Evolutionary conservation across 2,329 filamentous ascomycete species (phyloP).

Genomic region (Nakataea oryzae): DNA sequence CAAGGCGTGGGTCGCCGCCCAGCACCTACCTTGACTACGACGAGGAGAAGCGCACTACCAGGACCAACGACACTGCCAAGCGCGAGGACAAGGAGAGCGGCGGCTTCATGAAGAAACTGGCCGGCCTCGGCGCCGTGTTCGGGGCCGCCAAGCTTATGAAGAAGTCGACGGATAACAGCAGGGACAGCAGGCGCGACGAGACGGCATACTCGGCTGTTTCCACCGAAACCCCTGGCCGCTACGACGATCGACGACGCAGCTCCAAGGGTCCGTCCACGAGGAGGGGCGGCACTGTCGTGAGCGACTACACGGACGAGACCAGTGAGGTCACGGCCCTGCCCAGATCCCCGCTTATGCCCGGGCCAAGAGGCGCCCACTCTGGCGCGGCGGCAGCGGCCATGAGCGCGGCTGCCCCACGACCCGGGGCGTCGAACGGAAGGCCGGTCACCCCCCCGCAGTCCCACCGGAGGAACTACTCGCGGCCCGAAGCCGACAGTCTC

Average conservation of each 20-base stretch:
- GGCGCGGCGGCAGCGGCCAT: slow-evolving; percentile 29
- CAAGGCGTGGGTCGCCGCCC: slow-evolving; percentile 35
- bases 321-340: slow-evolving; percentile 16
- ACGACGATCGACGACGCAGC: slow-evolving; percentile 11
- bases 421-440: slow-evolving; percentile 18
- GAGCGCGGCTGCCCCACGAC: slow-evolving; percentile 32
- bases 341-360: slow-evolving; percentile 33
- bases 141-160: slow-evolving; percentile 52
- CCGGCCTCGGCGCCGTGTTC: slow-evolving; percentile 49
- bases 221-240: slow-evolving; percentile 47
- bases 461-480: slow-evolving; percentile 30
- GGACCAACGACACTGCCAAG: slow-evolving; percentile 27
- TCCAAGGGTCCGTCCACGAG: slow-evolving; percentile 20
- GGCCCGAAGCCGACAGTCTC: slow-evolving; percentile 25
- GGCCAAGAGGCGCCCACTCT: slow-evolving; percentile 30
- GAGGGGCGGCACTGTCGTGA: slow-evolving; percentile 26
- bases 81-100: slow-evolving; percentile 29
- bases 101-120: slow-evolving; percentile 50
- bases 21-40: slow-evolving; percentile 36
- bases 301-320: slow-evolving; percentile 34
- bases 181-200: slow-evolving; percentile 33
- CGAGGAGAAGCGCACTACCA: slow-evolving; percentile 49
- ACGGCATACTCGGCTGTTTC: slow-evolving; percentile 51
- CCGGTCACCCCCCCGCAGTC: slow-evolving; percentile 37
- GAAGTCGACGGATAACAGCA: slow-evolving; percentile 31